Conservation (phyloP, 2,329 filamentous ascomycete genomes). For the Alternaria sp. region DNA sequence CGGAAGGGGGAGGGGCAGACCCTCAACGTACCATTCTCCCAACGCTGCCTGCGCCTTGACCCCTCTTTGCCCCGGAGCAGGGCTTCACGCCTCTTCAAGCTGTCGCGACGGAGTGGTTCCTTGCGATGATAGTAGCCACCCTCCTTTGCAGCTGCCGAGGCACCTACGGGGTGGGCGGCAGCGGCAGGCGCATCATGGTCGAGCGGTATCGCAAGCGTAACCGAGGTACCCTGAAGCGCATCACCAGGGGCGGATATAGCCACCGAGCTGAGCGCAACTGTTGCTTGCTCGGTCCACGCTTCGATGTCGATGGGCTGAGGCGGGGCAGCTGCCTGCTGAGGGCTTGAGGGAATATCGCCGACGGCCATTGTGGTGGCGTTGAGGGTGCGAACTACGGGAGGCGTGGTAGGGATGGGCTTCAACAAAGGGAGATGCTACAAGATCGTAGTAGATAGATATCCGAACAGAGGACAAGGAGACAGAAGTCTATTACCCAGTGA, state of each 20-base stretch:
- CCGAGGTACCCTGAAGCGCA: slow-evolving; percentile 60
- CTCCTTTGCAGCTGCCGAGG: slow-evolving; percentile 48
- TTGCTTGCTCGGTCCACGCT: slow-evolving; percentile 57
- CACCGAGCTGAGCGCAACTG: slow-evolving; percentile 51
- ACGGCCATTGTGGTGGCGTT: slow-evolving; percentile 43
- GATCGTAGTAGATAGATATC: neutral
- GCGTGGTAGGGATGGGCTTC: neutral
- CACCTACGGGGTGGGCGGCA: slow-evolving; percentile 30
- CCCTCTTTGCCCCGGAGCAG: slow-evolving; percentile 90
- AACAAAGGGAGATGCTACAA: neutral
- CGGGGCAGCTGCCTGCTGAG: slow-evolving; percentile 23
- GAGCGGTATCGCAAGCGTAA: slow-evolving; percentile 75
- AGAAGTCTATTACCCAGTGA: neutral
- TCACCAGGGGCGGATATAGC: slow-evolving; percentile 45
- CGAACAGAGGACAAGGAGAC: neutral
- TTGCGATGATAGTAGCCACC: slow-evolving; percentile 59
- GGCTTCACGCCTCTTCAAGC: slow-evolving; percentile 71
- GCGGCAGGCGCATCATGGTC: slow-evolving; percentile 57
- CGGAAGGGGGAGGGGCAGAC: slow-evolving; percentile 6
- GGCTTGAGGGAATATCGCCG: slow-evolving; percentile 29
- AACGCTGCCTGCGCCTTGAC: slow-evolving; percentile 81
- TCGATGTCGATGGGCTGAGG: slow-evolving; percentile 51
- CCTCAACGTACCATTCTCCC: slow-evolving; percentile 80
- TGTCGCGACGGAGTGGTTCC: slow-evolving; percentile 65
- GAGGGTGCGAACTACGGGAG: neutral